A percentile compares a stretch with the other conserved stretches of the same genome.
Conservation (phyloP, 2,329 filamentous ascomycete genomes). For the Colletotrichum sp. region DNA sequence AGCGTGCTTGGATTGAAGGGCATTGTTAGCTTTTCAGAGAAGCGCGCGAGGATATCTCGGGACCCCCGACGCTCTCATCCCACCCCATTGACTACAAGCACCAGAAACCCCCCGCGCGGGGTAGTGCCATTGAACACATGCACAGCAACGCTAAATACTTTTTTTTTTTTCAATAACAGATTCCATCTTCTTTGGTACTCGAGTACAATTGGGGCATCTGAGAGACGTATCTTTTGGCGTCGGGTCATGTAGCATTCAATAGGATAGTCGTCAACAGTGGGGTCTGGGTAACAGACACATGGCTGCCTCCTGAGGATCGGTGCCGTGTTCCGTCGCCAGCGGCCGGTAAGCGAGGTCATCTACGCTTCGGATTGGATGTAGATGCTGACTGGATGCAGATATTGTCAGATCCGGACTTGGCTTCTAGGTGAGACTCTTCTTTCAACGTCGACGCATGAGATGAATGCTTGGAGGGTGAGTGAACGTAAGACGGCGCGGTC, state of each 20-base stretch:
- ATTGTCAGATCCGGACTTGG: not conserved
- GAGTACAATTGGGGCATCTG: not conserved
- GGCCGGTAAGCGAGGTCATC: not conserved
- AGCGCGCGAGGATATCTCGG: not conserved
- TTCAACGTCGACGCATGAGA: not conserved
- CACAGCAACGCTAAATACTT: not conserved
- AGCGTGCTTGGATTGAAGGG: fast-evolving
- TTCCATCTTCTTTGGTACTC: fast-evolving
- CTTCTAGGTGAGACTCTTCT: not conserved
- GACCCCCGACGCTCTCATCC: not conserved
- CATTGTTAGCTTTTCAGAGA: not conserved
- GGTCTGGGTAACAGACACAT: not conserved
- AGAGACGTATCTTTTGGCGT: not conserved
- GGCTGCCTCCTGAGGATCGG: not conserved
- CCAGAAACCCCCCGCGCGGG: not conserved
- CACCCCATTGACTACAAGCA: not conserved
- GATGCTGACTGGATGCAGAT: not conserved
- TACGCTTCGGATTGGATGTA: not conserved
- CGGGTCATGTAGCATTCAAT: not conserved
- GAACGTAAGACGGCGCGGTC: too few relatives aligned
- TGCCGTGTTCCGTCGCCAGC: not conserved
- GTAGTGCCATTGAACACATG: not conserved
- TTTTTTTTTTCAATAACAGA: not conserved
- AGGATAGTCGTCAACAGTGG: not conserved
- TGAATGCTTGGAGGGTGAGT: not conserved